phyloP scores from a whole-genome alignment of 257 asterid species.

The Nicotiana paniculata region DNA sequence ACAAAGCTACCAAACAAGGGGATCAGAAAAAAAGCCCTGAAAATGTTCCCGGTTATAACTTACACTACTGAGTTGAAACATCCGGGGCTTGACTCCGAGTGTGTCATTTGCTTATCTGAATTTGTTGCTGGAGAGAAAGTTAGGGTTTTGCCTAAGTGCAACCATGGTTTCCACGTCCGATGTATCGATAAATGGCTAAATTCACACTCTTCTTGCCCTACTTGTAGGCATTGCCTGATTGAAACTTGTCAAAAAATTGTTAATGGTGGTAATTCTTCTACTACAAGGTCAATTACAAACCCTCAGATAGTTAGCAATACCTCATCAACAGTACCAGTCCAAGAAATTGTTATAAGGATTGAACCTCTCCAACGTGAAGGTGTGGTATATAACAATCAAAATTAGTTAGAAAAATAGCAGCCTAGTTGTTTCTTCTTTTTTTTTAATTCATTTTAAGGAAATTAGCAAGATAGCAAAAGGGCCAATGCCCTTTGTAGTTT shows the following conservation, averaged over 20 bases:
- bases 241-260: conserved; percentile 7
- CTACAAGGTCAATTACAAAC: background rate
- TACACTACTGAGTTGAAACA: background rate
- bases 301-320: background rate
- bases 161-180: background rate
- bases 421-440: background rate
- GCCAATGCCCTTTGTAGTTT: background rate
- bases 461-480: background rate
- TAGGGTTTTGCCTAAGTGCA: conserved; percentile 7
- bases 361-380: conserved; percentile 9
- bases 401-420: background rate
- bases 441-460: background rate
- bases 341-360: background rate
- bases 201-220: conserved; percentile 6
- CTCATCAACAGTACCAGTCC: background rate
- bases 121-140: background rate
- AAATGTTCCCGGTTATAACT: background rate
- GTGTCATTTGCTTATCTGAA: background rate
- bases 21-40: background rate
- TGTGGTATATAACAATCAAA: background rate
- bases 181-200: conserved; percentile 4
- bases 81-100: background rate
- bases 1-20: background rate
- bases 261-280: background rate
- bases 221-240: background rate